These are phyloP conservation scores for Keithomyces neogunnii DNA, from an alignment of 2,329 filamentous ascomycete genomes.

Conservation along the genomic window DNA sequence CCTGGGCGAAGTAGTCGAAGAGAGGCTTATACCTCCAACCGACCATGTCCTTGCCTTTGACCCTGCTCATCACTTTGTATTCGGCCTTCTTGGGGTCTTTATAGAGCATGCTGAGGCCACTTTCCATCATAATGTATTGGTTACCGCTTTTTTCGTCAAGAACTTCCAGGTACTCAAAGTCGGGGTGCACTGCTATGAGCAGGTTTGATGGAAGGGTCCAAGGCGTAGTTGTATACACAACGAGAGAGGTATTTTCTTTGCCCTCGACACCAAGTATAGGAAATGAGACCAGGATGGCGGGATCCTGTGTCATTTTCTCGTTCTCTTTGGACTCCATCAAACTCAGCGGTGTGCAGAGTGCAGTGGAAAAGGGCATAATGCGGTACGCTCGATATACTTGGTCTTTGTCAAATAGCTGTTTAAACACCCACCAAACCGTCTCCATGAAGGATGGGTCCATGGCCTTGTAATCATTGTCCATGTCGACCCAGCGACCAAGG, in stretches of 20 bases:
- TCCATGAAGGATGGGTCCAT: slow-evolving; percentile 73
- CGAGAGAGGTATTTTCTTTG: slow-evolving; percentile 49
- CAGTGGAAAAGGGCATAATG: slow-evolving; percentile 71
- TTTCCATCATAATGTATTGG: slow-evolving; percentile 61
- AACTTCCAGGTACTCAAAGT: slow-evolving; percentile 73
- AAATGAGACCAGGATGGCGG: slow-evolving; percentile 63
- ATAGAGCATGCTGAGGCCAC: slow-evolving; percentile 59
- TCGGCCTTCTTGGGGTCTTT: slow-evolving; percentile 73
- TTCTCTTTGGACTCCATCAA: slow-evolving; percentile 71
- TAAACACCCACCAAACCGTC: slow-evolving; percentile 72
- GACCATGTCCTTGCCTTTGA: slow-evolving; percentile 60
- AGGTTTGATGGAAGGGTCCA: slow-evolving; percentile 74
- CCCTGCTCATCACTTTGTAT: slow-evolving; percentile 57
- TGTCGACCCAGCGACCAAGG: slow-evolving; percentile 69
- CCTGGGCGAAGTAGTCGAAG: slow-evolving; percentile 63
- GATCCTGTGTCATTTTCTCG: slow-evolving; percentile 68
- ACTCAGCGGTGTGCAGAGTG: slow-evolving; percentile 63
- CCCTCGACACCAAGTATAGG: slow-evolving; percentile 56
- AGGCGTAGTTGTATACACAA: slow-evolving; percentile 59
- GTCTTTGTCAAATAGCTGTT: slow-evolving; percentile 63
- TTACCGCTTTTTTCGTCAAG: slow-evolving; percentile 57
- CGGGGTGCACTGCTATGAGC: slow-evolving; percentile 62
- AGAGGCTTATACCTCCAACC: slow-evolving; percentile 66
- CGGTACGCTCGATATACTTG: slow-evolving; percentile 63
- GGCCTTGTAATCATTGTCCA: slow-evolving; percentile 74